Conservation (phyloP, 352 stramenopile species). For the Pseudoperonospora humuli region DNA sequence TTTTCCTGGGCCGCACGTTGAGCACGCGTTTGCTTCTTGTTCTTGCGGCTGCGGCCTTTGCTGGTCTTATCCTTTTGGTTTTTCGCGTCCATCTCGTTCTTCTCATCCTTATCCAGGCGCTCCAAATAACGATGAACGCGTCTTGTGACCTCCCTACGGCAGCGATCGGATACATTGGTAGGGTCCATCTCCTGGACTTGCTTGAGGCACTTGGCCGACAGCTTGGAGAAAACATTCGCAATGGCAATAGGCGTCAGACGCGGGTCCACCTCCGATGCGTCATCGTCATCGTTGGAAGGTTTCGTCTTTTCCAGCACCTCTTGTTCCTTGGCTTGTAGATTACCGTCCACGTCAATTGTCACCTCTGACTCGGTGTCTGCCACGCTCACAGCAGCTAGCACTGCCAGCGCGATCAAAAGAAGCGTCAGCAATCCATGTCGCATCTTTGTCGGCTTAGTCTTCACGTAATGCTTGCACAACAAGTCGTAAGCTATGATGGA, state of each 20-base stretch:
- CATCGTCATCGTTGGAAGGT: constrained; percentile 11
- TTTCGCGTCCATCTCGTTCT: constrained; percentile 24
- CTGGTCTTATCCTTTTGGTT: constrained; percentile 30
- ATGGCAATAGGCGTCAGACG: constrained; percentile 52
- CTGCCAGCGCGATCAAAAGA: constrained; percentile 38
- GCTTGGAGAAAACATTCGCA: constrained; percentile 60
- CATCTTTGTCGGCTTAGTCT: too few relatives aligned
- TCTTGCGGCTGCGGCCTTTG: constrained; percentile 61
- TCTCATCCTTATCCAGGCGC: constrained; percentile 35
- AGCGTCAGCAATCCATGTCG: constrained; percentile 35
- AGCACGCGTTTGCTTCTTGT: constrained; percentile 49
- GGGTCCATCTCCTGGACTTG: constrained; percentile 63
- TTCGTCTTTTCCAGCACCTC: constrained; percentile 32
- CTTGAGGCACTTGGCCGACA: constrained; percentile 64
- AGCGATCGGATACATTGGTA: constrained; percentile 56
- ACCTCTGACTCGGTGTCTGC: constrained; percentile 23
- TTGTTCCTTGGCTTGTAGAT: constrained; percentile 31
- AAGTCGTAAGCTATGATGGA: too few relatives aligned
- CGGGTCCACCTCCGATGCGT: constrained; percentile 28
- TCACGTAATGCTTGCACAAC: too few relatives aligned
- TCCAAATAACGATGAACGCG: constrained; percentile 61
- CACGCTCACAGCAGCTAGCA: constrained; percentile 25
- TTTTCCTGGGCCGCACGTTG: constrained; percentile 53
- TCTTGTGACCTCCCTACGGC: constrained; percentile 39
- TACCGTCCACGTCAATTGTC: constrained; percentile 27